Percentiles rank a stretch among this genome's conserved stretches.
Evolutionary conservation across 352 stramenopile species (phyloP).

Genomic region (Salisapilia sapeloensis): DNA sequence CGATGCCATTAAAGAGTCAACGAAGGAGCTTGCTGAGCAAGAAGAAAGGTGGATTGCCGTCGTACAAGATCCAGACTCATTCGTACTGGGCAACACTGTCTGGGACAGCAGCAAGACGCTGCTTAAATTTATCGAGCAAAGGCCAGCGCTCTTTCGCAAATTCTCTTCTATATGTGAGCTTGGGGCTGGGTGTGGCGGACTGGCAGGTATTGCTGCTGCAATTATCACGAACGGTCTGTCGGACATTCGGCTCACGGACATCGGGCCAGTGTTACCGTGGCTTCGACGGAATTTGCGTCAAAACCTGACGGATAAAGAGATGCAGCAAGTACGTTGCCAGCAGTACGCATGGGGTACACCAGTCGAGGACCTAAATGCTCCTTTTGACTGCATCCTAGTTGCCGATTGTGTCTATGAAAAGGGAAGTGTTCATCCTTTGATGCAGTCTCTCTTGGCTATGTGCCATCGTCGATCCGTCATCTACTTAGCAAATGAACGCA

Average conservation of each 20-base stretch:
- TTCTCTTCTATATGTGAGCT: constrained; percentile 60
- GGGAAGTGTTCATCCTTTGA: constrained; percentile 42
- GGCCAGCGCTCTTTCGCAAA: constrained; percentile 18
- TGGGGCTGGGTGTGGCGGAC: constrained; percentile 46
- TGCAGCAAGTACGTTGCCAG: constrained; percentile 31
- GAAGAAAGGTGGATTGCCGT: constrained; percentile 21
- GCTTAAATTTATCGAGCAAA: constrained; percentile 72
- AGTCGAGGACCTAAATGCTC: constrained; percentile 22
- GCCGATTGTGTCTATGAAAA: constrained; percentile 76
- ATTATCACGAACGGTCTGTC: constrained; percentile 38
- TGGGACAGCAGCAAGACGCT: constrained; percentile 79
- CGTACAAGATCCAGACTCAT: constrained; percentile 65
- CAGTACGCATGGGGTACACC: constrained; percentile 53
- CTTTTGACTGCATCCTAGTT: constrained; percentile 68
- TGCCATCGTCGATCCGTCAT: constrained; percentile 64
- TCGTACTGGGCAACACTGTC: constrained; percentile 65
- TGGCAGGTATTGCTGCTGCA: constrained; percentile 54
- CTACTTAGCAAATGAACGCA: constrained; percentile 59
- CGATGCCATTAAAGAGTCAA: background rate
- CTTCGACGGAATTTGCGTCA: constrained; percentile 47
- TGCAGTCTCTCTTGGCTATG: constrained; percentile 64
- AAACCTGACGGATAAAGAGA: constrained; percentile 43
- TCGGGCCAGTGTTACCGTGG: constrained; percentile 60
- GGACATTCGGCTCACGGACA: constrained; percentile 60
- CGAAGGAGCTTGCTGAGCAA: constrained; percentile 1